These are phyloP conservation scores for Talaromyces amestolkiae DNA, from an alignment of 2,329 filamentous ascomycete species.

Conservation along the genomic window DNA sequence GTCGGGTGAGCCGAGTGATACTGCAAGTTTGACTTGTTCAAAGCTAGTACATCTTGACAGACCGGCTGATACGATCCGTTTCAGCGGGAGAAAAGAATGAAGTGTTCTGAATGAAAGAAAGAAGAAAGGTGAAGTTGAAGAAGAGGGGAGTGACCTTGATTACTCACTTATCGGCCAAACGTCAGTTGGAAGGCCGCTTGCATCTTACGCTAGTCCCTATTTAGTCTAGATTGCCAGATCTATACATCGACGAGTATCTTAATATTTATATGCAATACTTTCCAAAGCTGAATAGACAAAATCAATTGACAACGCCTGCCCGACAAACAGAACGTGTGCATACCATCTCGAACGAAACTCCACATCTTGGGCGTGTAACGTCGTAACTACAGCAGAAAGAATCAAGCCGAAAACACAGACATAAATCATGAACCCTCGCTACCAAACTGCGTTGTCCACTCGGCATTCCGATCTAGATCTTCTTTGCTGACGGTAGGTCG, in stretches of 20 bases:
- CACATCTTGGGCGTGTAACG: not conserved
- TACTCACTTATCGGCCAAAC: not conserved
- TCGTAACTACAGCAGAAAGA: not conserved
- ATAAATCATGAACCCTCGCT: slow-evolving; percentile 69
- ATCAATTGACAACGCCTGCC: slow-evolving; percentile 2
- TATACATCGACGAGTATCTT: not conserved
- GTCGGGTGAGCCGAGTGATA: slow-evolving; percentile 7
- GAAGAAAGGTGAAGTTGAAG: not conserved
- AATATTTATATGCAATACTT: not conserved
- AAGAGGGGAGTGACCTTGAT: not conserved
- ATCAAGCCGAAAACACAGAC: not conserved
- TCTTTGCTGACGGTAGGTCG: slow-evolving; percentile 86
- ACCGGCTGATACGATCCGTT: not conserved
- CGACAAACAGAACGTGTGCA: not conserved
- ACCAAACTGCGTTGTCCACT: slow-evolving; percentile 96
- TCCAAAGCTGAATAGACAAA: not conserved
- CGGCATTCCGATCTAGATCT: slow-evolving; percentile 77
- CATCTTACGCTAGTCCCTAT: not conserved
- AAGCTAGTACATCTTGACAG: not conserved
- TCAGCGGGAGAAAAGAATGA: not conserved
- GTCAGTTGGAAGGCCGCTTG: slow-evolving; percentile 1
- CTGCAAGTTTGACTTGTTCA: not conserved
- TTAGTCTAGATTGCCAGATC: not conserved
- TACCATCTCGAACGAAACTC: not conserved
- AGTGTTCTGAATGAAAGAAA: not conserved